A percentile compares a stretch with the other conserved stretches of the same genome.
These are phyloP conservation scores for Magnusiomyces magnusii DNA, from an alignment of 1,139 yeast species.

Conservation along the genomic window DNA sequence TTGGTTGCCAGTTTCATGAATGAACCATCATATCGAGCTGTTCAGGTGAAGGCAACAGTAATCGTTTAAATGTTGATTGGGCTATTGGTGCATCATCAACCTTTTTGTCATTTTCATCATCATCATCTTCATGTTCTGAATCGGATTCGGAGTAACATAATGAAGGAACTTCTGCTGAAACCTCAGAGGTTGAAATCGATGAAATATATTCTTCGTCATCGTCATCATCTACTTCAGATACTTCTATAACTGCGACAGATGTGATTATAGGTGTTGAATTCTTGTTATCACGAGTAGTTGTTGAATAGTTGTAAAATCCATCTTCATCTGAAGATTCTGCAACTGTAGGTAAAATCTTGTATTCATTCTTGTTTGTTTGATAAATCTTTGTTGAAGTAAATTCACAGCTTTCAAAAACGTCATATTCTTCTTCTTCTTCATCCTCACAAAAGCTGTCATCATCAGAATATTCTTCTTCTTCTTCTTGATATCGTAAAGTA, in stretches of 20 bases:
- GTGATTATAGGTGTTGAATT: background rate
- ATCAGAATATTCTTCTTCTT: slow-evolving; percentile 13
- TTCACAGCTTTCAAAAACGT: slow-evolving; percentile 12
- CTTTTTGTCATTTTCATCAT: background rate
- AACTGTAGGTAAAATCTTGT: slow-evolving; percentile 22
- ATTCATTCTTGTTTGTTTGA: slow-evolving; percentile 10
- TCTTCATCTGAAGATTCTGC: slow-evolving; percentile 19
- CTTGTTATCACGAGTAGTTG: slow-evolving; percentile 16
- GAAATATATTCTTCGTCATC: background rate
- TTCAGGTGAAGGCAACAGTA: slow-evolving; percentile 1
- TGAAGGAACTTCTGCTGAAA: slow-evolving; percentile 3
- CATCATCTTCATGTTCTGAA: slow-evolving; percentile 10
- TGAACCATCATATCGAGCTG: background rate
- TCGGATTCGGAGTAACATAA: slow-evolving; percentile 9
- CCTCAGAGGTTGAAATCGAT: background rate
- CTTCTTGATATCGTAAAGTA: slow-evolving; percentile 14
- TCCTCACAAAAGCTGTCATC: slow-evolving; percentile 14
- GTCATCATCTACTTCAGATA: background rate
- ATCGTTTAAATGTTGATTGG: background rate
- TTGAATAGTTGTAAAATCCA: background rate
- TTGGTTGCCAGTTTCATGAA: no score
- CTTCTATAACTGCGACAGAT: background rate
- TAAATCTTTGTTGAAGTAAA: background rate
- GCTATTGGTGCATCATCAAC: background rate
- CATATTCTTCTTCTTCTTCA: slow-evolving; percentile 12